These are phyloP conservation scores for Cymodocea nodosa DNA, from an alignment of 116 monocot species.

Conservation along the genomic window DNA sequence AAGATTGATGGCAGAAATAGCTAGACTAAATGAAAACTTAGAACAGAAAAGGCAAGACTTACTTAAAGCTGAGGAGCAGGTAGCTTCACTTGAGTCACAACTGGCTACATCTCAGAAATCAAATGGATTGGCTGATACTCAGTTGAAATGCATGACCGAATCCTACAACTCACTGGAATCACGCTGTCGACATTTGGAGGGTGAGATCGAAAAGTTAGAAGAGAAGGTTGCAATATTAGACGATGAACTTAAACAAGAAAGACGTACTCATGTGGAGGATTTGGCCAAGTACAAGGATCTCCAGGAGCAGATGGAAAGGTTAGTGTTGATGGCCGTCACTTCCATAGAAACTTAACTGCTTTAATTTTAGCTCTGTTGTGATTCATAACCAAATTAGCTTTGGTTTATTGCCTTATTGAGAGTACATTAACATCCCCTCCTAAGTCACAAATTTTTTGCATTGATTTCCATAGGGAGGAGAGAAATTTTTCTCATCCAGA, in stretches of 20 bases:
- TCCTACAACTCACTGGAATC: conserved; percentile 67
- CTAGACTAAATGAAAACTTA: conserved; percentile 39
- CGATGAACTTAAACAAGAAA: conserved; percentile 64
- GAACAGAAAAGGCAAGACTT: conserved; percentile 32
- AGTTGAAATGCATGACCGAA: conserved; percentile 92
- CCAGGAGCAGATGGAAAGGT: conserved; percentile 67
- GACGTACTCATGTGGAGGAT: conserved; percentile 42
- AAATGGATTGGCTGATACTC: conserved; percentile 75
- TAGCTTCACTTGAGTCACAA: conserved; percentile 32
- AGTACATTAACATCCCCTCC: background rate
- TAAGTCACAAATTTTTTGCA: background rate
- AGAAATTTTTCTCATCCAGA: conserved; percentile 16
- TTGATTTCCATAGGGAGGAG: background rate
- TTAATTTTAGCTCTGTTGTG: background rate
- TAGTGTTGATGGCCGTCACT: background rate
- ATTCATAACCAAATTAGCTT: background rate
- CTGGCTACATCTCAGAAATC: conserved; percentile 54
- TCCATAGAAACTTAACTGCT: background rate
- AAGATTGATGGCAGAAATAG: conserved; percentile 27
- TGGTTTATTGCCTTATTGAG: background rate
- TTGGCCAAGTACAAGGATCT: conserved; percentile 44
- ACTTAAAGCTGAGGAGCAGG: conserved; percentile 34
- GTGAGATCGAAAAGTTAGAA: conserved; percentile 33
- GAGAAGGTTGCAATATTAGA: conserved; percentile 31
- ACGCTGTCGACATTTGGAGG: conserved; percentile 35